These are phyloP conservation scores for Fomitopsis betulina DNA, from an alignment of 1,284 basidiomycete genomes.

Conservation along the genomic window DNA sequence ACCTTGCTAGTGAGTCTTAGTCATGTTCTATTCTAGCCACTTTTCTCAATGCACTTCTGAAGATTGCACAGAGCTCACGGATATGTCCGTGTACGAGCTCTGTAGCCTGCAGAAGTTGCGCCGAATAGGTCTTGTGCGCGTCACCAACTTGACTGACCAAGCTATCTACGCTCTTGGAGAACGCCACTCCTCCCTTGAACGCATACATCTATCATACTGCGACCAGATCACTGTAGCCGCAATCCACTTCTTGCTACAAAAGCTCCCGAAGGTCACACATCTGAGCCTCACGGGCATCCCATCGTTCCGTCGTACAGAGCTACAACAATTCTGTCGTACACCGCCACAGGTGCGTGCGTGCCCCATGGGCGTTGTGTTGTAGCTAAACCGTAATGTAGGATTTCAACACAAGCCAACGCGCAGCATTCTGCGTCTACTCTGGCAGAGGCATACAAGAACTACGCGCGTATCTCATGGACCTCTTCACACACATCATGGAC, in stretches of 20 bases:
- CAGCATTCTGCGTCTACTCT: conserved; percentile 97
- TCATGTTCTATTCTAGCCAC: background rate
- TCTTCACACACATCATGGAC: conserved; percentile 70
- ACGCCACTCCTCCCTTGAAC: conserved; percentile 80
- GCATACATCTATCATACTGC: conserved; percentile 97
- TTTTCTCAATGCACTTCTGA: conserved; percentile 6
- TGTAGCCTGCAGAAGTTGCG: conserved; percentile 87
- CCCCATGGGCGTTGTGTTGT: background rate
- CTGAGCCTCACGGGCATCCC: conserved; percentile 95
- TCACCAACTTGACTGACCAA: conserved; percentile 89
- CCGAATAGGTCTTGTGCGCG: conserved; percentile 93
- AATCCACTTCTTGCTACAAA: conserved; percentile 86
- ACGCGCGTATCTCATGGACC: conserved; percentile 70
- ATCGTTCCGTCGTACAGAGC: conserved; percentile 80
- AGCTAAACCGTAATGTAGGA: conserved; percentile 45
- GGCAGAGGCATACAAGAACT: conserved; percentile 87
- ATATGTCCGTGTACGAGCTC: conserved; percentile 92
- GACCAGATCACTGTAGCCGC: conserved; percentile 92
- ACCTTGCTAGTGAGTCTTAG: conserved; percentile 82
- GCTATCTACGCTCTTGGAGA: conserved; percentile 87
- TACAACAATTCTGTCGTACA: conserved; percentile 88
- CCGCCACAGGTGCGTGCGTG: conserved; percentile 71
- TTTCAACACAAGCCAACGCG: conserved; percentile 87
- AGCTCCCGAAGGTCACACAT: conserved; percentile 87
- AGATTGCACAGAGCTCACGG: conserved; percentile 89